Evolutionary conservation across 2,329 filamentous ascomycete species (phyloP).

Genomic region (Decorospora gaudefroyi): DNA sequence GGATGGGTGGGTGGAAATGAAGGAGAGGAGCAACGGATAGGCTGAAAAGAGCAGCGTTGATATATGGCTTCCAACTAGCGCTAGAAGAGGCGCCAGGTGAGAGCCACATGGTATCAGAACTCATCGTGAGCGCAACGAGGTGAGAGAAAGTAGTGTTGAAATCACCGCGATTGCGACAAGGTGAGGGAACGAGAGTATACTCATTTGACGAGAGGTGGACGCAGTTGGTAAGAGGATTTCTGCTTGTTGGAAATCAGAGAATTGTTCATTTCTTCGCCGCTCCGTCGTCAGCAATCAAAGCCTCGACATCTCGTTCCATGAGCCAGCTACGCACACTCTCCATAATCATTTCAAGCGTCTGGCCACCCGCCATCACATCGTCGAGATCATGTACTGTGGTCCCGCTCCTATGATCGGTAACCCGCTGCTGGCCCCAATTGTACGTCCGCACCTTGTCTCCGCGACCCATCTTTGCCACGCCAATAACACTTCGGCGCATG

Average conservation of each 20-base stretch:
- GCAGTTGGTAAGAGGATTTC: neutral
- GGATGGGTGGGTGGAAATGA: neutral
- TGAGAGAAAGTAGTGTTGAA: neutral
- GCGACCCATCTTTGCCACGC: slow-evolving; percentile 78
- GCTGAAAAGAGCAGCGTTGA: neutral
- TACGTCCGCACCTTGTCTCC: slow-evolving; percentile 95
- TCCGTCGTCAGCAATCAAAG: slow-evolving; percentile 58
- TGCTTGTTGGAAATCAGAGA: no score
- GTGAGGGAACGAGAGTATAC: neutral
- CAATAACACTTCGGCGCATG: slow-evolving; percentile 77
- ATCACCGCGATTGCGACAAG: neutral
- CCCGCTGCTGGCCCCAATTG: slow-evolving; percentile 77
- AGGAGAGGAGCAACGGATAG: neutral
- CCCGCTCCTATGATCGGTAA: slow-evolving; percentile 86
- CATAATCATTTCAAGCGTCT: slow-evolving; percentile 74
- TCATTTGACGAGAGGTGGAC: neutral
- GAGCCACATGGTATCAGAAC: no score
- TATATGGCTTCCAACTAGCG: neutral
- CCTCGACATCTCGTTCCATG: slow-evolving; percentile 72
- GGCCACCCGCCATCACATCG: slow-evolving; percentile 75
- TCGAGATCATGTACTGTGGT: slow-evolving; percentile 79
- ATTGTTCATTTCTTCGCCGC: slow-evolving; percentile 23
- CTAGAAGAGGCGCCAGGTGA: neutral
- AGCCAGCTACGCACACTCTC: slow-evolving; percentile 78
- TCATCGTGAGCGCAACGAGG: neutral